Evolutionary conservation across 2,329 filamentous ascomycete species (phyloP).

Genomic region (Claviceps sp.): DNA sequence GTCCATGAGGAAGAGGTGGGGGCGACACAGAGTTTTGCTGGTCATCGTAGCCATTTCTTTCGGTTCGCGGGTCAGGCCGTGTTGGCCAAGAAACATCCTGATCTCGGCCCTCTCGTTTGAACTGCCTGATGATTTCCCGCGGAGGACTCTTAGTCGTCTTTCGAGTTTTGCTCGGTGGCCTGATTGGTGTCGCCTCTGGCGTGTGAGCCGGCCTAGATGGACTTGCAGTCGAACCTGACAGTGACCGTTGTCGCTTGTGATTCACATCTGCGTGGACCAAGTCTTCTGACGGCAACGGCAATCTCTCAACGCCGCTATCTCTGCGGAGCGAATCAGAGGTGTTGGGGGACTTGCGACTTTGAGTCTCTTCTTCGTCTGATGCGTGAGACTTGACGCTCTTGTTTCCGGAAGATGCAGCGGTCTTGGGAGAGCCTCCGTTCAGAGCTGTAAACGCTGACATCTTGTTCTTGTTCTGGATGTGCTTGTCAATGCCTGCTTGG

Average conservation of each 20-base stretch:
- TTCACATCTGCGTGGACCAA: conserved; percentile 34
- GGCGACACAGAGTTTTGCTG: conserved; percentile 32
- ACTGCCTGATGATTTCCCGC: conserved; percentile 33
- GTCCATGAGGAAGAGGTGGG: conserved; percentile 20
- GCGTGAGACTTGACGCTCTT: conserved; percentile 13
- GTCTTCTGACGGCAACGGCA: conserved; percentile 24
- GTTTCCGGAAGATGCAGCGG: conserved; percentile 21
- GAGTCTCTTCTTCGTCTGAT: no score
- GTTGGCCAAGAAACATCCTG: conserved; percentile 35
- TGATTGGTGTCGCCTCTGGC: conserved; percentile 19
- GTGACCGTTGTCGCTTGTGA: conserved; percentile 58
- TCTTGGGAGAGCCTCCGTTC: conserved; percentile 36
- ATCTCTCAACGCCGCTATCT: conserved; percentile 31
- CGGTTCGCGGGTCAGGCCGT: conserved; percentile 32
- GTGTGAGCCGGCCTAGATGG: conserved; percentile 19
- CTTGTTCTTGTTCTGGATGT: not conserved
- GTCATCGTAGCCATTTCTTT: conserved; percentile 32
- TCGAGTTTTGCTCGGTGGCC: conserved; percentile 23
- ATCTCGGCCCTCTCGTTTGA: conserved; percentile 32
- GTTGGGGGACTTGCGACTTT: conserved; percentile 13
- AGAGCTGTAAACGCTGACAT: conserved; percentile 41
- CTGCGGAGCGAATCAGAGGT: conserved; percentile 15
- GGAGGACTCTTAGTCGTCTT: conserved; percentile 30
- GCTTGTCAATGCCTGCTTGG: not conserved
- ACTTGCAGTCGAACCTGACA: conserved; percentile 42